These are phyloP conservation scores for Globisporangium echinulatum DNA, from an alignment of 352 stramenopile genomes.

Conservation along the genomic window DNA sequence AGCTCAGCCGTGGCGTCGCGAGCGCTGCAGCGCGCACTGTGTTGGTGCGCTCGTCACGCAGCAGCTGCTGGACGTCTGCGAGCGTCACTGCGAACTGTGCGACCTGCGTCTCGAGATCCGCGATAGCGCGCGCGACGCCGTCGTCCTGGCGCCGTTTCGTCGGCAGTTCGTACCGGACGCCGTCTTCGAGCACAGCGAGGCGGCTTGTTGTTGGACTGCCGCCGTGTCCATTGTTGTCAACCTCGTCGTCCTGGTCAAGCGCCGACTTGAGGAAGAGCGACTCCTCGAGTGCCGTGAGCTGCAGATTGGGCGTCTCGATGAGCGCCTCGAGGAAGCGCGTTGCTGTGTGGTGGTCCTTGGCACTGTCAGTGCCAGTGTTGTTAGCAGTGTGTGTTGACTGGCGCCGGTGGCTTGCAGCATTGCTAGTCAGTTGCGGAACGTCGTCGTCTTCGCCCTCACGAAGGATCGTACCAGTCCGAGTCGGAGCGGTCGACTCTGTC, in stretches of 20 bases:
- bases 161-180: conserved; percentile 48
- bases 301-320: conserved; percentile 24
- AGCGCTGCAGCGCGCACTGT: conserved; percentile 1
- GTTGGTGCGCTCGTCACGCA: conserved; percentile 15
- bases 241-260: conserved; percentile 32
- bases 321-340: conserved; percentile 17
- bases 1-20: background rate
- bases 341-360: conserved; percentile 6
- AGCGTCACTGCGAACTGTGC: conserved; percentile 34
- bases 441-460: no score
- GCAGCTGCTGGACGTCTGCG: conserved; percentile 22
- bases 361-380: no score
- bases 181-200: conserved; percentile 34
- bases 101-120: conserved; percentile 32
- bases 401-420: background rate
- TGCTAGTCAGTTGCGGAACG: background rate
- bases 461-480: no score
- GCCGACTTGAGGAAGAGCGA: conserved; percentile 40
- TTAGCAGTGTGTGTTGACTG: no score
- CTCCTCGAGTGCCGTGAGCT: conserved; percentile 25
- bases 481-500: no score
- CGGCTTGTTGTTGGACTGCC: background rate
- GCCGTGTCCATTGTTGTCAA: background rate
- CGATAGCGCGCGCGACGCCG: conserved; percentile 11
- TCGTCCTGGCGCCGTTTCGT: conserved; percentile 27